Evolutionary conservation across 805 yeast genomes (phyloP).

Genomic region (Yamadazyma phyllophila): DNA sequence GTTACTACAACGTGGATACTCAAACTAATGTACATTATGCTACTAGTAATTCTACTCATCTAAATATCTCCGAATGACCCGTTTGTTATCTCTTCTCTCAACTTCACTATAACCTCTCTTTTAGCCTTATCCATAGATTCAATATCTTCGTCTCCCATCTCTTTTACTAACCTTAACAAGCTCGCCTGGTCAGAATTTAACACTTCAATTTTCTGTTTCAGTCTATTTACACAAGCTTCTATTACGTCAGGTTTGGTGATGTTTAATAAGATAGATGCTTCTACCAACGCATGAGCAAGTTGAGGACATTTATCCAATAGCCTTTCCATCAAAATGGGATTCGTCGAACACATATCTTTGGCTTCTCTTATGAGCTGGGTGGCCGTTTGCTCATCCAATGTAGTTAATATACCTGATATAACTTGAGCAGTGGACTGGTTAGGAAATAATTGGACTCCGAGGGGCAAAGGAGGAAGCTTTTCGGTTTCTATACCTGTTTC

Average conservation of each 20-base stretch:
- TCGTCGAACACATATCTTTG: constrained; percentile 52
- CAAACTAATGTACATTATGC: too few species aligned
- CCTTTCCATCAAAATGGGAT: constrained; percentile 57
- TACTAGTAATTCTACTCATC: background rate
- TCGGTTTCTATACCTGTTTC: constrained; percentile 37
- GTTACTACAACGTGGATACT: too few species aligned
- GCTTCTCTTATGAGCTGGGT: constrained; percentile 54
- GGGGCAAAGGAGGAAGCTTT: constrained; percentile 39
- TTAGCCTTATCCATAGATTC: constrained; percentile 24
- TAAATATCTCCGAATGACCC: constrained; percentile 25
- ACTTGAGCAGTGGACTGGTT: constrained; percentile 40
- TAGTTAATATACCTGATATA: constrained; percentile 45
- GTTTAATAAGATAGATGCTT: constrained; percentile 47
- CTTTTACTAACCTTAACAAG: constrained; percentile 28
- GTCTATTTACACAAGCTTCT: constrained; percentile 35
- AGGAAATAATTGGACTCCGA: constrained; percentile 40
- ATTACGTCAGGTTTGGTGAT: constrained; percentile 35
- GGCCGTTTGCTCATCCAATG: constrained; percentile 48
- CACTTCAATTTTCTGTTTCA: constrained; percentile 26
- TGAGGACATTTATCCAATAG: constrained; percentile 75
- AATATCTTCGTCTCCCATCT: constrained; percentile 29
- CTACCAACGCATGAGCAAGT: constrained; percentile 77
- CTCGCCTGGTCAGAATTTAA: constrained; percentile 31
- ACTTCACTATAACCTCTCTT: constrained; percentile 17
- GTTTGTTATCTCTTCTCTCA: constrained; percentile 23